A percentile compares a stretch with the other conserved stretches of the same genome.
phyloP scores from a whole-genome alignment of 2,329 filamentous ascomycete genomes.

The Botrytis fragariae region DNA sequence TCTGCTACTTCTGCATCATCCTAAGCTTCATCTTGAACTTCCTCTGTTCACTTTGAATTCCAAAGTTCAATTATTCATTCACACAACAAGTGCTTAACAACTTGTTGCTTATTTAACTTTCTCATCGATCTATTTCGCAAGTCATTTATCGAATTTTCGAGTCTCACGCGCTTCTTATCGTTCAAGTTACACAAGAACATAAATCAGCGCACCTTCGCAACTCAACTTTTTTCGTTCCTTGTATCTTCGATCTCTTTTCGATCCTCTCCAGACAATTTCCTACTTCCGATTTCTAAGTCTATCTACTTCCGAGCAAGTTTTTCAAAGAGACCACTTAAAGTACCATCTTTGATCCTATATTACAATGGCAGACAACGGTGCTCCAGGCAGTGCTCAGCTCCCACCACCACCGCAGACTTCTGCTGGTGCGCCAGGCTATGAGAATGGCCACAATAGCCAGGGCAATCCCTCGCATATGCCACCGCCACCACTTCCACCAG shows the following conservation, averaged over 20 bases:
- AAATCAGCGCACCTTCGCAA: conserved; percentile 27
- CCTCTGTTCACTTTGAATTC: conserved; percentile 13
- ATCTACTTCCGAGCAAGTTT: conserved; percentile 30
- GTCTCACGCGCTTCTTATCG: conserved; percentile 35
- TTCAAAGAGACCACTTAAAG: conserved; percentile 24
- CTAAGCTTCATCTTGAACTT: conserved; percentile 31
- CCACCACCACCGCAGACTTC: conserved; percentile 67
- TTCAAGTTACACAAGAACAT: conserved; percentile 35
- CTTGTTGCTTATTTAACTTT: conserved; percentile 32
- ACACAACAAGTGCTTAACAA: conserved; percentile 30
- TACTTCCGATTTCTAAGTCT: conserved; percentile 26
- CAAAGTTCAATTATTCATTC: conserved; percentile 15
- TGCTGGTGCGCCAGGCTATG: conserved; percentile 72
- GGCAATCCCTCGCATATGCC: conserved; percentile 75
- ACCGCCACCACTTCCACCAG: conserved; percentile 78
- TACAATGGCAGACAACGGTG: conserved; percentile 75
- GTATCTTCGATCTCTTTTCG: conserved; percentile 28
- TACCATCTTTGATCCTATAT: conserved; percentile 29
- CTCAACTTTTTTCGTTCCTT: conserved; percentile 28
- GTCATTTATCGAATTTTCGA: conserved; percentile 32
- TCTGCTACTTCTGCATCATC: conserved; percentile 32
- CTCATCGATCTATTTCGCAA: conserved; percentile 35
- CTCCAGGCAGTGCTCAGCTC: conserved; percentile 62
- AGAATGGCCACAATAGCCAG: conserved; percentile 71
- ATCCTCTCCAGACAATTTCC: conserved; percentile 27